Base-by-base conservation (phyloP, 2,329 filamentous ascomycete genomes). In the Huntiella decipiens region DNA sequence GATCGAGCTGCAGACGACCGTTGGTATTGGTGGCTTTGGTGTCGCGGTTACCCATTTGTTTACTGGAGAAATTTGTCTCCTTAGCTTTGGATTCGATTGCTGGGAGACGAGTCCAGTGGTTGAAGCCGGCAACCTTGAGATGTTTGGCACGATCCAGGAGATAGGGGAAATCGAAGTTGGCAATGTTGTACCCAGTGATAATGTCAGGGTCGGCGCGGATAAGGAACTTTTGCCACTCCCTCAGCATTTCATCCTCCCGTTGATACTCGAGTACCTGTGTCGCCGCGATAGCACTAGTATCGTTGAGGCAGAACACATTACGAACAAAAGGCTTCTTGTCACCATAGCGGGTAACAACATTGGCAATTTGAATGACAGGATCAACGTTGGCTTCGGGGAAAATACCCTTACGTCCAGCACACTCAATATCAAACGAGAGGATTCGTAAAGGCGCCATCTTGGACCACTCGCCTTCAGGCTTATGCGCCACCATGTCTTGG, bases 91-190 rank as follows among this genome's bases (percentile, higher is more conserved):
- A 92, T 50, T 68, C 71, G 3, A 79, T 66, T 43, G 72, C 78
- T 42, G 75, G 81, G 16, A 95, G 61, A 51, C 91, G 75, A 16
- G 86, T 79, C 84, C 84, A 94, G 60, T 81, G 88, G 5, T 91
- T 82, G 53, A 98, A 98, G 0, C 72, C 73, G 1, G 60, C 61
- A 34, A 85, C 75, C 56, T 91, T 93, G 22, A 98, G 68, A 57
- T 93, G 78, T 53, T 73, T 83, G 7, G 87, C 91, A 39, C 91
- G 76, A 47, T 94, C 83, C 8, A 98, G 70, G 0, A 98, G 73
- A 58, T 98, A 98, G 0, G 88, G 88, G 52, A 98, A 96, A 66
- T 98, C 91, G 62, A 98, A 98, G 64, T 98, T 98, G 58, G 83
- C 68, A 63, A 93, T 98, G 61, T 98, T 98, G 77, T 98, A 98